Percentiles rank a stretch among this genome's conserved stretches.
phyloP scores from a whole-genome alignment of 2,329 filamentous ascomycete genomes.

The Arthroderma sp. region DNA sequence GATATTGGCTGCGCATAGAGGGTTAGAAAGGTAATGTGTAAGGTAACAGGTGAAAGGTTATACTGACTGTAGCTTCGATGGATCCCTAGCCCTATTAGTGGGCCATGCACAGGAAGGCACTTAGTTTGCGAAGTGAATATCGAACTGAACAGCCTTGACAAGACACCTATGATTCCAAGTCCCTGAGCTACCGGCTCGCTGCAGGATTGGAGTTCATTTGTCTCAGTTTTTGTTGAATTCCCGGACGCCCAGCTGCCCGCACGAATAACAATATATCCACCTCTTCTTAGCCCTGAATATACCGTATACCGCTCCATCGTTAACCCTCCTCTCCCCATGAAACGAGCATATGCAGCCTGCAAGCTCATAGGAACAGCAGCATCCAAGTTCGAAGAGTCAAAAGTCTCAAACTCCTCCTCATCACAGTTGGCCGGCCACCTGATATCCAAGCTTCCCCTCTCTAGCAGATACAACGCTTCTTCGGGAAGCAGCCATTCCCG shows the following conservation, averaged over 20 bases:
- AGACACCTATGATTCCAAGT: slow-evolving; percentile 19
- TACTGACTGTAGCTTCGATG: slow-evolving; percentile 40
- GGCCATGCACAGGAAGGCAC: slow-evolving; percentile 28
- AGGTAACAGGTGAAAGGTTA: neutral
- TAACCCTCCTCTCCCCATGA: slow-evolving; percentile 55
- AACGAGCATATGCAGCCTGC: slow-evolving; percentile 76
- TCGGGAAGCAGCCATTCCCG: slow-evolving; percentile 78
- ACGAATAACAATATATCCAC: slow-evolving; percentile 68
- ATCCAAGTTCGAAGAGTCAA: slow-evolving; percentile 41
- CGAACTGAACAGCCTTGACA: slow-evolving; percentile 22
- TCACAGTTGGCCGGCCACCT: slow-evolving; percentile 53
- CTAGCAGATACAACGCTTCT: slow-evolving; percentile 78
- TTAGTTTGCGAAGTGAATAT: slow-evolving; percentile 18
- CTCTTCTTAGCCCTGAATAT: slow-evolving; percentile 68
- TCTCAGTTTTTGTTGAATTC: neutral
- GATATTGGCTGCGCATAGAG: slow-evolving; percentile 55
- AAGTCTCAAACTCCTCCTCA: slow-evolving; percentile 15
- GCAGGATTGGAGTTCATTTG: neutral
- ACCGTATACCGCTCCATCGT: slow-evolving; percentile 75
- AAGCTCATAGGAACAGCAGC: slow-evolving; percentile 72
- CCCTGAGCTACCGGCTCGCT: slow-evolving; percentile 3
- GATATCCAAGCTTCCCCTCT: slow-evolving; percentile 75
- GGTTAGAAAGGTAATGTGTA: slow-evolving; percentile 23
- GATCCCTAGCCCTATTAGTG: slow-evolving; percentile 39
- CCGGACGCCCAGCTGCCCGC: slow-evolving; percentile 42